Evolutionary conservation across 345 rosid species (phyloP).

Genomic region (Salix koriyanagi): DNA sequence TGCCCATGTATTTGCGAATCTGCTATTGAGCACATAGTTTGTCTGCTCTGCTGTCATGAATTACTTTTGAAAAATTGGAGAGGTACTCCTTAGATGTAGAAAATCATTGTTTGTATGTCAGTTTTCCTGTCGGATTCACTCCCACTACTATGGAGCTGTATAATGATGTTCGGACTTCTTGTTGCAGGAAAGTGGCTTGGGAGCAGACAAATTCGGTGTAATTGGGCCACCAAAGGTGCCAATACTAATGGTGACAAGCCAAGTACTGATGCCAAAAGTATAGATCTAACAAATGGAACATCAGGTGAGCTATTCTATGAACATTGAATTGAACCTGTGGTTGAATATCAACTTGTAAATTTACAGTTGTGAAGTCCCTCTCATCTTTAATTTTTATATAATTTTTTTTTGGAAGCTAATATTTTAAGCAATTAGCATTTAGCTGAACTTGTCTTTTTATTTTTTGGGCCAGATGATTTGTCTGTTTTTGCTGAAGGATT

Average conservation of each 20-base stretch:
- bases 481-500: no score
- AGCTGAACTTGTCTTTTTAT: not conserved
- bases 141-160: not conserved
- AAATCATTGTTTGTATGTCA: not conserved
- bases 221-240: constrained; percentile 97
- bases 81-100: no score
- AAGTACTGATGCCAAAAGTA: constrained; percentile 71
- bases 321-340: not conserved
- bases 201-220: constrained; percentile 90
- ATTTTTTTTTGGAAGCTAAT: no score
- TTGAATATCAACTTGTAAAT: not conserved
- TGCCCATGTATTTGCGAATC: no score
- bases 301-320: constrained; percentile 48
- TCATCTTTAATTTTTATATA: not conserved
- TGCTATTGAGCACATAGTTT: no score
- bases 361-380: not conserved
- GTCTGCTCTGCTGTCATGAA: no score
- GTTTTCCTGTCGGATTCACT: not conserved
- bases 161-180: not conserved
- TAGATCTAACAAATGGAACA: constrained; percentile 76
- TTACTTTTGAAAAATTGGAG: no score
- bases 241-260: constrained; percentile 70
- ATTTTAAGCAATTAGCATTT: not conserved
- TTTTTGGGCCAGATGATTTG: not conserved
- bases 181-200: constrained; percentile 83